phyloP scores from a whole-genome alignment of 768 basidiomycete genomes.

The Leucosporidium scottii region DNA sequence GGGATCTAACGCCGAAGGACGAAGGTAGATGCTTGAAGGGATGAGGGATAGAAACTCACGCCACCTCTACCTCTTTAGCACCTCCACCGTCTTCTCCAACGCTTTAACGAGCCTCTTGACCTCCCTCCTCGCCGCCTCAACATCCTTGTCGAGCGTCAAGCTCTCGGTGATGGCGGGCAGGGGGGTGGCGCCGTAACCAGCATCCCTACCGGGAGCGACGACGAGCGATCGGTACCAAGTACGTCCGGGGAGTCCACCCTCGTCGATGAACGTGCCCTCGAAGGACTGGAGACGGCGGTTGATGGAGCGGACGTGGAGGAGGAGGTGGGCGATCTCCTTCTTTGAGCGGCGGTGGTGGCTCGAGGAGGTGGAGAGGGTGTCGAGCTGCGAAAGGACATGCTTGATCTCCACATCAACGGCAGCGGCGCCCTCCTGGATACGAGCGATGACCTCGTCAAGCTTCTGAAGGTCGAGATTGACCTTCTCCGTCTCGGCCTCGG shows the following conservation, averaged over 20 bases:
- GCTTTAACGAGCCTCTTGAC: no score
- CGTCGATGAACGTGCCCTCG: conserved; percentile 57
- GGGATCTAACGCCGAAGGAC: no score
- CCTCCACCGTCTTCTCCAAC: no score
- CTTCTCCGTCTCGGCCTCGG: not conserved
- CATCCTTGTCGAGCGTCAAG: conserved; percentile 61
- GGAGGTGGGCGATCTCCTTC: conserved; percentile 50
- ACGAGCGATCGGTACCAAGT: conserved; percentile 83
- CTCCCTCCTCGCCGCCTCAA: conserved; percentile 47
- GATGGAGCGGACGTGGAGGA: conserved; percentile 11
- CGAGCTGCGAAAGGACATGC: not conserved
- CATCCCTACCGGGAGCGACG: conserved; percentile 62
- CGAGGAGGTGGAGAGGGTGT: not conserved
- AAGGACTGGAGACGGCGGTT: conserved; percentile 13
- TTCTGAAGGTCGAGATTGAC: conserved; percentile 20
- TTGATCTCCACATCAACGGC: conserved; percentile 10
- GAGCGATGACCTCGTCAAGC: conserved; percentile 16
- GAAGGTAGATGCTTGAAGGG: no score
- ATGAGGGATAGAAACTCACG: no score
- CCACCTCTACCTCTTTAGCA: no score
- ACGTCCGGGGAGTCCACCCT: conserved; percentile 63
- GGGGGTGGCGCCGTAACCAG: conserved; percentile 69
- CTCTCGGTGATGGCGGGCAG: conserved; percentile 72
- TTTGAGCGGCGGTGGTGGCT: not conserved
- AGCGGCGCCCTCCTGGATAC: conserved; percentile 16